Conservation (phyloP, 257 asterid genomes). For the Ilex asprella region DNA sequence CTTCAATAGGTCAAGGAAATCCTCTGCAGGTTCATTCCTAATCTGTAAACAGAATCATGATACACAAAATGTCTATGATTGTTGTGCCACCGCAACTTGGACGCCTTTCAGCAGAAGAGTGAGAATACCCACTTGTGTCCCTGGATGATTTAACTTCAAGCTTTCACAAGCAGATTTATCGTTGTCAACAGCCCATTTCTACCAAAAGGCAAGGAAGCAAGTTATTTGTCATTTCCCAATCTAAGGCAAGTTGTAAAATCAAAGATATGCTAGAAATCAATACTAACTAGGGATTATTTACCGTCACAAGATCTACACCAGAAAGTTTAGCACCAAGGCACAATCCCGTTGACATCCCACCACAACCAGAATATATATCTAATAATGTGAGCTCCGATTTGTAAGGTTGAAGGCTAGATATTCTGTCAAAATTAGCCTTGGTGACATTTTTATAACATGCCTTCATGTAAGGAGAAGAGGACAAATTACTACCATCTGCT, state of each 20-base stretch:
- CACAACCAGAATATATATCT: constrained; percentile 51
- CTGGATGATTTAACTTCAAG: constrained; percentile 39
- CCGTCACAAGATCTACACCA: constrained; percentile 41
- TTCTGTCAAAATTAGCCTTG: constrained; percentile 14
- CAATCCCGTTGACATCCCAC: constrained; percentile 50
- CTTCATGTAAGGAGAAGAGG: constrained; percentile 13
- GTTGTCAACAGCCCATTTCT: constrained; percentile 50
- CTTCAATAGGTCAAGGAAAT: constrained; percentile 40
- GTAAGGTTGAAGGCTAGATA: constrained; percentile 1
- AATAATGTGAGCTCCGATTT: constrained; percentile 31
- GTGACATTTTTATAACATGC: constrained; percentile 12
- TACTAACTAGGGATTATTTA: constrained; percentile 13
- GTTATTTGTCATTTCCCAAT: constrained; percentile 4
- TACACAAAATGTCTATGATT: too few relatives aligned
- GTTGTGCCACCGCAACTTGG: constrained; percentile 5
- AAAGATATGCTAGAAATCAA: constrained; percentile 2
- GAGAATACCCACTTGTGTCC: constrained; percentile 28
- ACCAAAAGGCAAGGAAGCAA: constrained; percentile 11
- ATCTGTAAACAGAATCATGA: constrained; percentile 19
- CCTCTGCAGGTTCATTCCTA: constrained; percentile 41
- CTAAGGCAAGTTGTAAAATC: constrained; percentile 10
- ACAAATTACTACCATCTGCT: constrained; percentile 22
- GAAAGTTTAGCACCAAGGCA: constrained; percentile 36
- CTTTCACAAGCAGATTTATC: constrained; percentile 40
- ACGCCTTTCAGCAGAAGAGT: constrained; percentile 6